Percentiles rank a stretch among this genome's conserved stretches.
phyloP scores from a whole-genome alignment of 495 filamentous ascomycete genomes.

The Glutinoglossum americanum region DNA sequence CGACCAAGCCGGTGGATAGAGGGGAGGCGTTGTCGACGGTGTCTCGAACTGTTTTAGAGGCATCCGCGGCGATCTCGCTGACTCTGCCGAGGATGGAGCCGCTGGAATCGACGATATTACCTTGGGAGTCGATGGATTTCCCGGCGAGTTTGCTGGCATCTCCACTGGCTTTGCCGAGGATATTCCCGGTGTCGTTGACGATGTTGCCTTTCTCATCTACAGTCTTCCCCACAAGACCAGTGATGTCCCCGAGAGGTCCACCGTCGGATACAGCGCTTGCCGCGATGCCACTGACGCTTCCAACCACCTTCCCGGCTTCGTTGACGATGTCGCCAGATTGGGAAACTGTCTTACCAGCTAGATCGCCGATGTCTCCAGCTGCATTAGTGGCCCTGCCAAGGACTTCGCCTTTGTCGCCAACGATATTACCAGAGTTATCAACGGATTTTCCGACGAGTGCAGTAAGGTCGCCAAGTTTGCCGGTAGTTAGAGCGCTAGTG shows the following conservation, averaged over 20 bases:
- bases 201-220: conserved; percentile 5
- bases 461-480: background rate
- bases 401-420: conserved; percentile 2
- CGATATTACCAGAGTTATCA: conserved; percentile 3
- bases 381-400: background rate
- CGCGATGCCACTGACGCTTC: background rate
- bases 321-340: conserved; percentile 1
- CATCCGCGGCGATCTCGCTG: background rate
- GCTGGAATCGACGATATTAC: conserved; percentile 22
- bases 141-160: conserved; percentile 14
- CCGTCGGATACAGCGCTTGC: background rate
- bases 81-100: conserved; percentile 22
- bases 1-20: too few species aligned
- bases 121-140: conserved; percentile 20
- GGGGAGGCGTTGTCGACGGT: too few species aligned
- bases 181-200: conserved; percentile 16
- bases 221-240: conserved; percentile 3
- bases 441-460: background rate
- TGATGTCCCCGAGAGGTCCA: background rate
- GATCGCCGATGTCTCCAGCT: background rate
- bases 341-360: conserved; percentile 3
- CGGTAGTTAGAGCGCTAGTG: background rate
- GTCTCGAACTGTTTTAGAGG: too few species aligned
- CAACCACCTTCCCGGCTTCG: background rate
- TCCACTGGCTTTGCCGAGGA: conserved; percentile 3